Conservation (phyloP, 768 basidiomycete genomes). For the Tricholoma saponaceum region DNA sequence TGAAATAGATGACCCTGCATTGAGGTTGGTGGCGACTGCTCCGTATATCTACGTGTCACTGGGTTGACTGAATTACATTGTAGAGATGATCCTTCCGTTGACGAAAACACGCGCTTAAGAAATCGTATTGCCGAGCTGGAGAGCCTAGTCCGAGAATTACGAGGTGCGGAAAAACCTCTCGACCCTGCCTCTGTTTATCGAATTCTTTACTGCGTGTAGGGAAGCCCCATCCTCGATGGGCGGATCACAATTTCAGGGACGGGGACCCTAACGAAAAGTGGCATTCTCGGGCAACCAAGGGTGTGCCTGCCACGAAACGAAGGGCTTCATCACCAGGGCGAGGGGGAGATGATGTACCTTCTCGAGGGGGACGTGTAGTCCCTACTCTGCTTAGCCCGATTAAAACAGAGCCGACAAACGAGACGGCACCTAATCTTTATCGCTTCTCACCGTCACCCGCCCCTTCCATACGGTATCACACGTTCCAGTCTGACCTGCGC, state of each 20-base stretch:
- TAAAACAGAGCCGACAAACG: slow-evolving; percentile 60
- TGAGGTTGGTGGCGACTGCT: slow-evolving; percentile 46
- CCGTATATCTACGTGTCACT: not conserved
- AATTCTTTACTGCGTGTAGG: slow-evolving; percentile 37
- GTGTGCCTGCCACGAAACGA: slow-evolving; percentile 42
- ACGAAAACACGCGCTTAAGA: slow-evolving; percentile 81
- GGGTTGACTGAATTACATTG: not conserved
- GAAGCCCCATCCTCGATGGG: slow-evolving; percentile 87
- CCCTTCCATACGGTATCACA: slow-evolving; percentile 51
- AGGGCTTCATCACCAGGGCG: slow-evolving; percentile 32
- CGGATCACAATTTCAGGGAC: slow-evolving; percentile 72
- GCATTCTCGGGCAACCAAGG: slow-evolving; percentile 80
- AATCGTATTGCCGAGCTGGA: slow-evolving; percentile 92
- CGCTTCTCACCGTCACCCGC: slow-evolving; percentile 64
- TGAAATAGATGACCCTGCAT: slow-evolving; percentile 86
- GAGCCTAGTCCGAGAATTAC: slow-evolving; percentile 83
- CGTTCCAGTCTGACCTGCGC: slow-evolving; percentile 44
- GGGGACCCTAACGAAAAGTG: slow-evolving; percentile 82
- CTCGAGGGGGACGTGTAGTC: slow-evolving; percentile 34
- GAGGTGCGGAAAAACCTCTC: slow-evolving; percentile 44
- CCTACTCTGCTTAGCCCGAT: slow-evolving; percentile 55
- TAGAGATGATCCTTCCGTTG: slow-evolving; percentile 85
- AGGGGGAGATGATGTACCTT: slow-evolving; percentile 19
- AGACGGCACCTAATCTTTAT: slow-evolving; percentile 53
- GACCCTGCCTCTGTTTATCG: slow-evolving; percentile 6